These are phyloP conservation scores for Chlamydomonas incerta DNA, from an alignment of 139 green algal species.

Conservation along the genomic window DNA sequence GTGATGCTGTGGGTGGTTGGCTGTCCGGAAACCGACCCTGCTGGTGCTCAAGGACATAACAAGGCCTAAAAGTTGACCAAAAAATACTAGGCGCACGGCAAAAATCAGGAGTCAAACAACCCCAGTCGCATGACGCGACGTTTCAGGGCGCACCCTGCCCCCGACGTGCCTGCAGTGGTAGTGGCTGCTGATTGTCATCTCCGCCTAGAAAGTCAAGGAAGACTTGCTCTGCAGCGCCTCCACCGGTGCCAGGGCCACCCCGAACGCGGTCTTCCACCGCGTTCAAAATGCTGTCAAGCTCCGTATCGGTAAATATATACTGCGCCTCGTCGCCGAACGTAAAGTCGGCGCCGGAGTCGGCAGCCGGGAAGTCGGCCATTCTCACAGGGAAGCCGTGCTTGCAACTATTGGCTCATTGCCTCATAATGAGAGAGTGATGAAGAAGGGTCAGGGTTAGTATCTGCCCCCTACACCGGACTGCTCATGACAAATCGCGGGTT, in stretches of 20 bases:
- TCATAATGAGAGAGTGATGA: no score
- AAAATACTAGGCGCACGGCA: not conserved
- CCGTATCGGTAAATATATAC: slow-evolving; percentile 20
- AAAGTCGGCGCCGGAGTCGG: no score
- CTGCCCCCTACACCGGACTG: no score
- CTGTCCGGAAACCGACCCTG: not conserved
- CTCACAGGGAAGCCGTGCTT: no score
- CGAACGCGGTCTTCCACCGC: slow-evolving; percentile 17
- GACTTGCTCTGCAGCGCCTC: not conserved
- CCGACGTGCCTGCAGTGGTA: not conserved
- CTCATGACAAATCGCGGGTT: no score
- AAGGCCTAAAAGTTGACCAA: no score
- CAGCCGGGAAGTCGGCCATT: no score
- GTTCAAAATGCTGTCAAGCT: slow-evolving; percentile 1
- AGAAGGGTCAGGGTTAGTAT: no score
- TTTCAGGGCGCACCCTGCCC: not conserved
- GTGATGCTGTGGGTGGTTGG: not conserved
- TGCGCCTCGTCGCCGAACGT: not conserved
- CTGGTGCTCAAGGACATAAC: slow-evolving; percentile 25
- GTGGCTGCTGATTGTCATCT: slow-evolving; percentile 6
- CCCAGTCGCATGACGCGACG: no score
- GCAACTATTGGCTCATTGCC: no score
- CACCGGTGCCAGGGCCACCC: no score
- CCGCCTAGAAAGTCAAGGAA: not conserved
- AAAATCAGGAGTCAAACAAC: not conserved